Evolutionary conservation across 2,329 filamentous ascomycete species (phyloP), one percentile per base, ranked within the genome.

Genomic region (Chrysosporium queenslandicum): DNA sequence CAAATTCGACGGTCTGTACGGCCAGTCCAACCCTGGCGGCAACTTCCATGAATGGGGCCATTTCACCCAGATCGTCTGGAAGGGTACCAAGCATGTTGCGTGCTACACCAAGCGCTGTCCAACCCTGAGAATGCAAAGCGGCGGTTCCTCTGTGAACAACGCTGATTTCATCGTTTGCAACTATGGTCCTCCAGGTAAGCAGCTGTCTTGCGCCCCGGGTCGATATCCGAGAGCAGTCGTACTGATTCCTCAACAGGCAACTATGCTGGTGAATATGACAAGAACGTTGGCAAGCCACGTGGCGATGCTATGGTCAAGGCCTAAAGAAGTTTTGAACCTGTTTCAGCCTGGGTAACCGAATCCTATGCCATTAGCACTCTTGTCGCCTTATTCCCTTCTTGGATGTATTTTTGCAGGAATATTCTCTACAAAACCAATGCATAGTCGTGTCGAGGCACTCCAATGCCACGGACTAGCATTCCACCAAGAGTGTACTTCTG

Each of bases 141-240:
- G 69, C 39, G 46, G 47, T 7, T 48, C 18, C 48, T 62, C 63
- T 53, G 62, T 65, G 46, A 60, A 71, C 25, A 52, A 75, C 34
- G 71, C 81, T n/a, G 82, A 79, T 71, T 88, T 81, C 75, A 90
- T 86, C 27, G 87, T 94, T 63, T 95, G 88, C 83, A 91, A 95
- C 78, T 95, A 95, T 74, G 74, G 72, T 59, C 77, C 81, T 56
- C 72, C 81, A 57, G 88, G 87, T 86, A 80, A 69, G 80, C 69
- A 25, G 25, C 45, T n/a, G 14, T 25, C 16, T 12, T n/a, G 14
- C n/a, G n/a, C 16, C 12, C 25, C 41, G 21, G 21, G n/a, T 46
- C 27, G 40, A 11, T 40, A 6, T 8, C 8, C 20, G 6, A 2
- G 23, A 2, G n/a, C 8, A 37, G 9, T 14, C 43, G 20, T 18